These are phyloP conservation scores for Macrolepiota dolichaula DNA, from an alignment of 768 basidiomycete species.

Conservation along the genomic window DNA sequence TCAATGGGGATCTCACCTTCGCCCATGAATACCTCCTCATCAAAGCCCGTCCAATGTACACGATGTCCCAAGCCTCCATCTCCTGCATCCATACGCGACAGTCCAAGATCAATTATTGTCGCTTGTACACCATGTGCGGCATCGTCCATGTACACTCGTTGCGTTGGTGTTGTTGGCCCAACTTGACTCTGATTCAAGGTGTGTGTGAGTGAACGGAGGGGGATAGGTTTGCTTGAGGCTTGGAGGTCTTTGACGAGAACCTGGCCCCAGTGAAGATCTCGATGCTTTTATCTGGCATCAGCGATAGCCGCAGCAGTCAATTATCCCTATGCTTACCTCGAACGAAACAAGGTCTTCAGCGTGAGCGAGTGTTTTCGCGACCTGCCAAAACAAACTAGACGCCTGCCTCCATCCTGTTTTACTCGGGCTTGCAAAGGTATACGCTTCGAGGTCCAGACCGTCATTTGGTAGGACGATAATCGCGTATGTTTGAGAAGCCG, in stretches of 20 bases:
- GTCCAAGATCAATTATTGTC: conserved; percentile 92
- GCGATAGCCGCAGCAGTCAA: not conserved
- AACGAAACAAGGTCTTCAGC: conserved; percentile 83
- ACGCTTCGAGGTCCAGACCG: conserved; percentile 88
- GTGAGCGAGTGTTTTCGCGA: conserved; percentile 67
- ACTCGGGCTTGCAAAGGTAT: conserved; percentile 53
- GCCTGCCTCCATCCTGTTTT: conserved; percentile 84
- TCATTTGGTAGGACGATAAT: conserved; percentile 90
- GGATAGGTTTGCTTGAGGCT: conserved; percentile 19
- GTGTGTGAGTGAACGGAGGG: conserved; percentile 25
- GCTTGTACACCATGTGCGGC: conserved; percentile 62
- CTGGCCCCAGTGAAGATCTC: conserved; percentile 98
- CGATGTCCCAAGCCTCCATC: conserved; percentile 41
- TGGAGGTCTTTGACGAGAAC: conserved; percentile 69
- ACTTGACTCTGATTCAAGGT: conserved; percentile 24
- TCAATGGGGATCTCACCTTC: conserved; percentile 49
- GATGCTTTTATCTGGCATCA: conserved; percentile 66
- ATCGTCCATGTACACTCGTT: conserved; percentile 60
- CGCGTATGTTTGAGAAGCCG: conserved; percentile 76
- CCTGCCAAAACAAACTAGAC: conserved; percentile 88
- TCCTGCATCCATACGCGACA: conserved; percentile 76
- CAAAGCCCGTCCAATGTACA: conserved; percentile 78
- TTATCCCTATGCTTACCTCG: conserved; percentile 56
- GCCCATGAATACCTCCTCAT: conserved; percentile 89
- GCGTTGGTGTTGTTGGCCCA: conserved; percentile 5